A percentile compares a stretch with the other conserved stretches of the same genome.
Conservation (phyloP, 352 stramenopile species). For the Phytophthora nicotianae region DNA sequence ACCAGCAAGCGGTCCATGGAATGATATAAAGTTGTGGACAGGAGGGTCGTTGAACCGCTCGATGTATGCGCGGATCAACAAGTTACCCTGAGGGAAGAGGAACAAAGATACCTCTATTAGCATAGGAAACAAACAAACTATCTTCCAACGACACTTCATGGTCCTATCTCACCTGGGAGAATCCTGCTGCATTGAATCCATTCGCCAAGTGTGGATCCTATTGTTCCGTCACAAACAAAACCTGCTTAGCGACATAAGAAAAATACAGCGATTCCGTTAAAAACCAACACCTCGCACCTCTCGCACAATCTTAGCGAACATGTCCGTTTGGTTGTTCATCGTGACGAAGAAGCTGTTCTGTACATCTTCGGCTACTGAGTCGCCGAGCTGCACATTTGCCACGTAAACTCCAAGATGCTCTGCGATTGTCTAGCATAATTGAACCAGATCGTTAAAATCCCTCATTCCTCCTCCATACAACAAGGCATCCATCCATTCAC, state of each 20-base stretch:
- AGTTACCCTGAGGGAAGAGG: conserved; percentile 69
- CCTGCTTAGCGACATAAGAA: conserved; percentile 3
- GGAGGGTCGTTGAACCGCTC: conserved; percentile 92
- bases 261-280: neutral
- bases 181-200: conserved; percentile 94
- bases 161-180: conserved; percentile 79
- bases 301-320: conserved; percentile 88
- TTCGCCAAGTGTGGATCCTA: conserved; percentile 80
- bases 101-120: neutral
- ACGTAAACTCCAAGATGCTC: conserved; percentile 85
- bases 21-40: conserved; percentile 90
- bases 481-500: neutral
- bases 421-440: conserved; percentile 52
- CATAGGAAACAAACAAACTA: neutral
- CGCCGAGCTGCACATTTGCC: conserved; percentile 89
- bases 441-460: conserved; percentile 1
- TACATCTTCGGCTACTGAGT: conserved; percentile 83
- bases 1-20: conserved; percentile 92
- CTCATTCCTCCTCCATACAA: conserved; percentile 1
- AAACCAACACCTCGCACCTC: conserved; percentile 39
- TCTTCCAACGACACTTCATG: neutral
- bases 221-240: conserved; percentile 3
- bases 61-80: conserved; percentile 95
- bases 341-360: conserved; percentile 94
- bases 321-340: conserved; percentile 91